Evolutionary conservation across 1,284 basidiomycete species (phyloP), one percentile per base, ranked within the genome.

Genomic region (Ustilago curta): DNA sequence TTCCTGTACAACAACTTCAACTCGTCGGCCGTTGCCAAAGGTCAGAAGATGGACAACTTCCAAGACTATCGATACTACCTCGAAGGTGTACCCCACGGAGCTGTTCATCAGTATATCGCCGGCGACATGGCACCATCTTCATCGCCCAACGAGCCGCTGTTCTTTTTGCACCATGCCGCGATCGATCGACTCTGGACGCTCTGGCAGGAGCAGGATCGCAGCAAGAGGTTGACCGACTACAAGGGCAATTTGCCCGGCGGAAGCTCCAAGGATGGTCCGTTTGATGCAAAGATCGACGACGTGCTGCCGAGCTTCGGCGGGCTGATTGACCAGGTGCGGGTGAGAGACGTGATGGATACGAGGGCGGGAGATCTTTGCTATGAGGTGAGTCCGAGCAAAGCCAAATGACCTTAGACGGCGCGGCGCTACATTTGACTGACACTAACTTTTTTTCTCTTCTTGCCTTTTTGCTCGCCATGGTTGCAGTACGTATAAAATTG

Each of bases 331-430:
- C 29, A 51, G n/a, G 60, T 51, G 16, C 23, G 16, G 8, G 60
- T 63, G 32, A 39, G 60, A 3, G 42, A 63, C 19, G 60, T 63
- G 2, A 63, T 63, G 60, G 40, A 63, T 25, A 62, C 52, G 16
- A 35, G 27, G n/a, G 52, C 59, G 8, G 59, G 59, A 16, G 59
- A 62, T n/a, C 31, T 50, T 4, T 56, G 47, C 53, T 62, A 51
- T 23, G 53, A 56, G 31, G 47, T 62, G 27, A 43, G 42, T 50
- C 19, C 43, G n/a, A 25, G 23, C 43, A 16, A 21, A 12, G 12
- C 23, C 5, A 23, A 16, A 16, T 16, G 43, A 42, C 4, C n/a
- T 27, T 27, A 3, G 27, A 27, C 4, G 7, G 8, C 3, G 2
- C 27, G 2, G 14, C 14, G 8, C 25, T 8, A 27, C 43, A 45